Evolutionary conservation across 2,329 filamentous ascomycete genomes (phyloP).

Genomic region (Exophiala bonariae): DNA sequence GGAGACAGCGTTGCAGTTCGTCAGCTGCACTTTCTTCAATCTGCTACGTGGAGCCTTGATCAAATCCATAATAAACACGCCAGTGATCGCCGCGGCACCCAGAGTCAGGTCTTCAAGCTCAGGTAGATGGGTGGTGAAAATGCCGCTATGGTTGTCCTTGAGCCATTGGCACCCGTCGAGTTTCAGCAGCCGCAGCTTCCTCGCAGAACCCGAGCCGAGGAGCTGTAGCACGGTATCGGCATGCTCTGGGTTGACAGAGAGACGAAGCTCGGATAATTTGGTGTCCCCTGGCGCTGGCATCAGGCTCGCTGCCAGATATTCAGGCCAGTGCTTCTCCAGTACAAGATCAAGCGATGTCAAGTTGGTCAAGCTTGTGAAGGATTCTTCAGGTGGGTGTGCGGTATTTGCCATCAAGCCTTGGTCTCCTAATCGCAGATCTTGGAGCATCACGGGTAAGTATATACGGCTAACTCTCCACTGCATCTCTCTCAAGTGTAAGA

Average conservation of each 20-base stretch:
- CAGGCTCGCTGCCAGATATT: no score
- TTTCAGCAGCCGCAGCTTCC: slow-evolving; percentile 5
- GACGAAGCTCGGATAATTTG: no score
- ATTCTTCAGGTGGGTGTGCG: not conserved
- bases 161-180: slow-evolving; percentile 2
- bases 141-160: not conserved
- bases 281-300: no score
- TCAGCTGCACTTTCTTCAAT: slow-evolving; percentile 8
- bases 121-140: slow-evolving; percentile 7
- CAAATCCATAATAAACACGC: slow-evolving; percentile 17
- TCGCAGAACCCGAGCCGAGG: slow-evolving; percentile 3
- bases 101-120: slow-evolving; percentile 11
- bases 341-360: not conserved
- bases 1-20: slow-evolving; percentile 13
- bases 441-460: no score
- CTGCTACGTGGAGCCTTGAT: slow-evolving; percentile 8
- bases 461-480: no score
- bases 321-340: not conserved
- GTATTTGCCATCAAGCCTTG: no score
- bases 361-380: slow-evolving; percentile 1
- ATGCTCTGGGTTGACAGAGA: no score
- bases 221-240: not conserved
- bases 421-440: no score
- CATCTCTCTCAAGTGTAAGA: no score
- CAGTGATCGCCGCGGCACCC: slow-evolving; percentile 12